Conservation (phyloP, 148 eudicot genomes). For the Chenopodium suecicum region DNA sequence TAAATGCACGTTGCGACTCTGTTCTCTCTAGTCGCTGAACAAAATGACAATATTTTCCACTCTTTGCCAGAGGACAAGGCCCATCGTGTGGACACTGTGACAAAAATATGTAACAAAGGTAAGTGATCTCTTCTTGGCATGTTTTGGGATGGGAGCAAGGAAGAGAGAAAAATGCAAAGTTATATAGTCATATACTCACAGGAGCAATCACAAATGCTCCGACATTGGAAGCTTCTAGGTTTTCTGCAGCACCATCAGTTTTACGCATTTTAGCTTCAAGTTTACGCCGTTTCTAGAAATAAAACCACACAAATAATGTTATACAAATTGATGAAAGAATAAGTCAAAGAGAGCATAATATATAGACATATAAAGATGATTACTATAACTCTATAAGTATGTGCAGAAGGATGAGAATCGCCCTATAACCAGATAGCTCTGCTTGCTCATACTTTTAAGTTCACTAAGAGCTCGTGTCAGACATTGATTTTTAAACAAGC, state of each 20-base stretch:
- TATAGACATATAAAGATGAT: neutral
- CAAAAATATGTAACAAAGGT: conserved; percentile 3
- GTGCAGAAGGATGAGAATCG: neutral
- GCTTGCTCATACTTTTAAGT: neutral
- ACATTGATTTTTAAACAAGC: neutral
- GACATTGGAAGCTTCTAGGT: conserved; percentile 36
- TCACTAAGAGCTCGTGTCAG: neutral
- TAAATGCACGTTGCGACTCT: conserved; percentile 74
- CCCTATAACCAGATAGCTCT: neutral
- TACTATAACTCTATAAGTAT: neutral
- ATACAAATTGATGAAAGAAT: neutral
- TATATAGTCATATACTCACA: conserved; percentile 56
- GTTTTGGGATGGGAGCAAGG: neutral
- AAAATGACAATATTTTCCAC: conserved; percentile 90
- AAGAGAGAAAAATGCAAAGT: neutral
- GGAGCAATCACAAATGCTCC: conserved; percentile 93
- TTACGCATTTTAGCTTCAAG: conserved; percentile 35
- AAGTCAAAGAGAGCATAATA: neutral
- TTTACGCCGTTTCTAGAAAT: conserved; percentile 66
- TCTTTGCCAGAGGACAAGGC: conserved; percentile 72
- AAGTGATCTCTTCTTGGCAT: conserved; percentile 3
- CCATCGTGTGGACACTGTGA: conserved; percentile 95
- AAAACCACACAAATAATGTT: conserved; percentile 4
- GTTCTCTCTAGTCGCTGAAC: conserved; percentile 93
- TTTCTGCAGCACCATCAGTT: conserved; percentile 39